Conservation (phyloP, 805 yeast species). For the Wickerhamomyces hampshirensis region DNA sequence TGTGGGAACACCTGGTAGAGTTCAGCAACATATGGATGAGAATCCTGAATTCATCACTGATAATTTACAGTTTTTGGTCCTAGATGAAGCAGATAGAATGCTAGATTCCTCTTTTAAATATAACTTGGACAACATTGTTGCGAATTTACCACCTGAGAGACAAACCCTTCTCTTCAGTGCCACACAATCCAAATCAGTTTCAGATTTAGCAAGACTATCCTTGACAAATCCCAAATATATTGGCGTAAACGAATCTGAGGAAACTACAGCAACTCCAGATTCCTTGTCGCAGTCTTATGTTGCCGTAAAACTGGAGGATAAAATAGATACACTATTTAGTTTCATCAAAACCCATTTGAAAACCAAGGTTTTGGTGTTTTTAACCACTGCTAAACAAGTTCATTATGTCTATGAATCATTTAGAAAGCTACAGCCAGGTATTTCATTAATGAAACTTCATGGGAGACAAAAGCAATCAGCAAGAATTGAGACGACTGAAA, state of each 20-base stretch:
- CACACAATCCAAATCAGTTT: conserved; percentile 82
- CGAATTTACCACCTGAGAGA: conserved; percentile 79
- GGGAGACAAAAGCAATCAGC: conserved; percentile 84
- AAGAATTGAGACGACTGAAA: conserved; percentile 73
- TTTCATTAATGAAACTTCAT: conserved; percentile 64
- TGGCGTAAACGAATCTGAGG: conserved; percentile 65
- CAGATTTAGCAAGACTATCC: conserved; percentile 80
- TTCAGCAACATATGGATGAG: conserved; percentile 68
- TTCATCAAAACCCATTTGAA: conserved; percentile 64
- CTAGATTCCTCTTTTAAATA: conserved; percentile 73
- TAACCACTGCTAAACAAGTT: conserved; percentile 60
- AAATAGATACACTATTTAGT: conserved; percentile 77
- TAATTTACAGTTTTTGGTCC: conserved; percentile 67
- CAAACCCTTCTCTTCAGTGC: conserved; percentile 94
- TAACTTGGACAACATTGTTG: conserved; percentile 64
- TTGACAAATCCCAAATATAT: conserved; percentile 89
- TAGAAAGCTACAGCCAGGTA: conserved; percentile 30
- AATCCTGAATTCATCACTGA: conserved; percentile 53
- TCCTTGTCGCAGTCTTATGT: conserved; percentile 81
- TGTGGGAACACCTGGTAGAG: conserved; percentile 91
- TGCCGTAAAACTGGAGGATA: conserved; percentile 67
- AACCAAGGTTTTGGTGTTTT: conserved; percentile 79
- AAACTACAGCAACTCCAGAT: conserved; percentile 74
- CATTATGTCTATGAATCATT: conserved; percentile 30
- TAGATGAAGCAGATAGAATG: conserved; percentile 93